Conservation (phyloP, 2,329 filamentous ascomycete genomes). For the Monilinia fructigena region DNA sequence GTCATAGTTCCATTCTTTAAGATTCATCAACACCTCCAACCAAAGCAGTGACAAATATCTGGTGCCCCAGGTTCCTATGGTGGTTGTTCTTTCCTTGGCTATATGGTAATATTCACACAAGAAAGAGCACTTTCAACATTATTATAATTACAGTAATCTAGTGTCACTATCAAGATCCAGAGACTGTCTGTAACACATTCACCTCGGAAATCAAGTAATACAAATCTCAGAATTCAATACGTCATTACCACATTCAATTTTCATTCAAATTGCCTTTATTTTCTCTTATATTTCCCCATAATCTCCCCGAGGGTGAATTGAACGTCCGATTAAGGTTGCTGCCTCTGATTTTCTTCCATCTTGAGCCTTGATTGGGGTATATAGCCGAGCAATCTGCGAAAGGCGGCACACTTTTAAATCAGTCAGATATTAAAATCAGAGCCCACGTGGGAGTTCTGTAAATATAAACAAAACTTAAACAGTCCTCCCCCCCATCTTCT, state of each 20-base stretch:
- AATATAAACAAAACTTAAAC: conserved; percentile 16
- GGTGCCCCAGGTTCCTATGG: not conserved
- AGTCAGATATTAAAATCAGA: too few species aligned
- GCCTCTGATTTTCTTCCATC: not conserved
- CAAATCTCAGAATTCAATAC: conserved; percentile 13
- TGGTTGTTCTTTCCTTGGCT: conserved; percentile 6
- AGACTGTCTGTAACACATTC: conserved; percentile 4
- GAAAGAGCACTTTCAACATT: conserved; percentile 13
- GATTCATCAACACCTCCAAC: not conserved
- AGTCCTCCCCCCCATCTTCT: conserved; percentile 1
- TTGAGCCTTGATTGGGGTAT: not conserved
- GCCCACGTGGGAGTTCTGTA: conserved; percentile 11
- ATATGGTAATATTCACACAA: conserved; percentile 2
- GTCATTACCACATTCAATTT: conserved; percentile 13
- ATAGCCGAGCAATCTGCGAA: not conserved
- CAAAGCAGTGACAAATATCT: conserved; percentile 7
- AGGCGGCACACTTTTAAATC: not conserved
- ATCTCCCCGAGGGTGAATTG: not conserved
- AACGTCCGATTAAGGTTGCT: conserved; percentile 7
- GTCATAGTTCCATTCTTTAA: not conserved
- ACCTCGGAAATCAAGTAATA: not conserved
- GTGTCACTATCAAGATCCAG: conserved; percentile 8
- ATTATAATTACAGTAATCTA: not conserved
- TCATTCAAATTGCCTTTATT: conserved; percentile 6
- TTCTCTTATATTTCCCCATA: not conserved